These are phyloP conservation scores for Begonia loranthoides DNA, from an alignment of 306 rosid species.

Conservation along the genomic window DNA sequence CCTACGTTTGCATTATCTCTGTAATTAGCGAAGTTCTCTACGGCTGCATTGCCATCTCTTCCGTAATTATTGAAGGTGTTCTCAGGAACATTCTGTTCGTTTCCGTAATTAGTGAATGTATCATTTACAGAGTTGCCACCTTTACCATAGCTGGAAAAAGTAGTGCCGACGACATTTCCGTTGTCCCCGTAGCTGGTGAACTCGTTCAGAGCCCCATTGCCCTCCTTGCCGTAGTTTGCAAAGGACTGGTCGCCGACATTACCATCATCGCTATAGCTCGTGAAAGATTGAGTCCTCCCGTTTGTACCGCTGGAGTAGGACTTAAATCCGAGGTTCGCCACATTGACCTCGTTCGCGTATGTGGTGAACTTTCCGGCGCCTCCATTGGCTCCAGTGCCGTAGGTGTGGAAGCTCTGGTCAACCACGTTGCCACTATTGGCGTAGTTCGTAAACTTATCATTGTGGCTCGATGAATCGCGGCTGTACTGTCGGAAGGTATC, in stretches of 20 bases:
- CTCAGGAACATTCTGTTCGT: conserved; percentile 52
- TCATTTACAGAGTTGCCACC: conserved; percentile 35
- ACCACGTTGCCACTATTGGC: conserved; percentile 43
- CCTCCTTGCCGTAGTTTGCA: conserved; percentile 50
- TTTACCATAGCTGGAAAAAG: conserved; percentile 48
- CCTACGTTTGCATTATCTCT: conserved; percentile 75
- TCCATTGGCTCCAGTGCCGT: conserved; percentile 51
- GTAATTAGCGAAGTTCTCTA: conserved; percentile 56
- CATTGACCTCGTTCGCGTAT: conserved; percentile 45
- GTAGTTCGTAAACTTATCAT: conserved; percentile 48
- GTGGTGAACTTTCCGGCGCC: conserved; percentile 58
- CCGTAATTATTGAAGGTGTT: conserved; percentile 61
- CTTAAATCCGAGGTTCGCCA: conserved; percentile 51
- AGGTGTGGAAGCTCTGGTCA: conserved; percentile 67
- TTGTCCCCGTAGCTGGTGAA: conserved; percentile 47
- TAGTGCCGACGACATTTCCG: conserved; percentile 52
- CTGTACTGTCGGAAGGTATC: conserved; percentile 87
- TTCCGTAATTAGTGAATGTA: conserved; percentile 50
- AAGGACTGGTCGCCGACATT: conserved; percentile 75
- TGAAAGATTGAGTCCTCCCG: conserved; percentile 58
- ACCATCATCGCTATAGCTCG: conserved; percentile 46
- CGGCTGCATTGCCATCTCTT: conserved; percentile 53
- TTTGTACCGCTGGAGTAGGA: conserved; percentile 64
- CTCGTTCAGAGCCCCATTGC: conserved; percentile 44
- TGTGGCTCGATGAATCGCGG: conserved; percentile 48